These are phyloP conservation scores for Dalbergia cochinchinensis DNA, from an alignment of 306 rosid species.

Conservation along the genomic window DNA sequence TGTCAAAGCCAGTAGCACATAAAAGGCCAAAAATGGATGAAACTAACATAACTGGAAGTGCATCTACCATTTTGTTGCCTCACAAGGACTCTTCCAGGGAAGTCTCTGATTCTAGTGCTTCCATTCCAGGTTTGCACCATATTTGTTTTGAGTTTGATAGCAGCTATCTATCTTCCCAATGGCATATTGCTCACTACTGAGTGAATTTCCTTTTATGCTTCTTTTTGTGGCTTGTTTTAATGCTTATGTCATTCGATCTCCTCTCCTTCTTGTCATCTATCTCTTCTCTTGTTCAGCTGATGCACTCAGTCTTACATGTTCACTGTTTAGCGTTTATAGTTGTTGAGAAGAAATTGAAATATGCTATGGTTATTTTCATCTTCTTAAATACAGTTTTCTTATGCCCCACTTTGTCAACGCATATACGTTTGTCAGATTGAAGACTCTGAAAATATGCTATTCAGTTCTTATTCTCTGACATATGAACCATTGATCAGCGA, in stretches of 20 bases:
- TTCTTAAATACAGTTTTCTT: neutral
- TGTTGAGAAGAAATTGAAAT: constrained; percentile 5
- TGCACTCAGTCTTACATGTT: neutral
- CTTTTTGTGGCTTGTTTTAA: constrained; percentile 28
- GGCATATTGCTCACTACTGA: neutral
- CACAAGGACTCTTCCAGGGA: constrained; percentile 41
- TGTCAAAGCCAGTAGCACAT: constrained; percentile 18
- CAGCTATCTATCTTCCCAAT: neutral
- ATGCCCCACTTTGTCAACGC: constrained; percentile 2
- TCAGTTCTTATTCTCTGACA: neutral
- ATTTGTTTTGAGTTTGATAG: constrained; percentile 15
- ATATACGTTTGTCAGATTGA: neutral
- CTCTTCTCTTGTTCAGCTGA: neutral
- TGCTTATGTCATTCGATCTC: neutral
- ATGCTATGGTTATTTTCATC: constrained; percentile 6
- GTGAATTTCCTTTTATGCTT: neutral
- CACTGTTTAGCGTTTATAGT: too few species aligned
- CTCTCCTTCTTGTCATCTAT: neutral
- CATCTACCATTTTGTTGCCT: constrained; percentile 27
- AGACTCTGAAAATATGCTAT: constrained; percentile 12
- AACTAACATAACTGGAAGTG: constrained; percentile 34
- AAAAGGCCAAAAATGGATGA: constrained; percentile 52
- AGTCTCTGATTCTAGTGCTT: constrained; percentile 39
- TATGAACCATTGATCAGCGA: neutral
- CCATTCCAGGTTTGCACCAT: constrained; percentile 65